Evolutionary conservation across 2,329 filamentous ascomycete genomes (phyloP), one percentile per base, ranked within the genome.

Genomic region (Nigrospora sphaerica): DNA sequence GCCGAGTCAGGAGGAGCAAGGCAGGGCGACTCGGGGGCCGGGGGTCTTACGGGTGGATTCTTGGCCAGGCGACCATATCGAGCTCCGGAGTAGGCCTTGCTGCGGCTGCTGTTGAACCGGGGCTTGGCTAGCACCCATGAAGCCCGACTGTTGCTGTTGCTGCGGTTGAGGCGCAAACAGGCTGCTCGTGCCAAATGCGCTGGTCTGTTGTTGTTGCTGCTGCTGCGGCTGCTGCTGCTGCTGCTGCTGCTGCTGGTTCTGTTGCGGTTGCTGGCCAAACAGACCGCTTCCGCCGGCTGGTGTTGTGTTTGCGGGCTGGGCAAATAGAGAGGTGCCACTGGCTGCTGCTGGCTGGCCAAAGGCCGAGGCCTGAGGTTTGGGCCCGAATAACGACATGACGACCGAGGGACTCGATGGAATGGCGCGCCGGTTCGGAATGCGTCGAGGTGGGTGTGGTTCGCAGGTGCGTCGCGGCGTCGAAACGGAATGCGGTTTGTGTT

Each of bases 21-120:
- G 60, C 59, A 54, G 1, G 55, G 59, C 62, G 44, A 62, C 55
- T 19, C 55, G 51, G 37, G 53, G 57, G 23, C 50, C 11, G 19
- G 13, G 33, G 6, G 17, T 58, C 69, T 46, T 69, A 78, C 75
- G 71, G 44, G 69, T 71, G 18, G 70, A 70, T 38, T 72, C 70
- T 54, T 70, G 73, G 47, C 70, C 71, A 1, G 74, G 73, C 49
- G 77, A 74, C 73, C 75, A 78, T 55, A 77, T 60, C 10, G 74
- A 77, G 52, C 65, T 72, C 12, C 71, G 72, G 13, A 74, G 62
- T 13, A n/a, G 35, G 35, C 14, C 6, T 37, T 37, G 35, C 31
- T 45, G 36, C 6, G 14, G 38, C 19, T 34, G 38, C 19, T 34
- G 42, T 32, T 44, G 43, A 3, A 19, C 36, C 52, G 74, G 65